Base-by-base conservation (phyloP, 108 stramenopile genomes). In the Conticribra guillardii region DNA sequence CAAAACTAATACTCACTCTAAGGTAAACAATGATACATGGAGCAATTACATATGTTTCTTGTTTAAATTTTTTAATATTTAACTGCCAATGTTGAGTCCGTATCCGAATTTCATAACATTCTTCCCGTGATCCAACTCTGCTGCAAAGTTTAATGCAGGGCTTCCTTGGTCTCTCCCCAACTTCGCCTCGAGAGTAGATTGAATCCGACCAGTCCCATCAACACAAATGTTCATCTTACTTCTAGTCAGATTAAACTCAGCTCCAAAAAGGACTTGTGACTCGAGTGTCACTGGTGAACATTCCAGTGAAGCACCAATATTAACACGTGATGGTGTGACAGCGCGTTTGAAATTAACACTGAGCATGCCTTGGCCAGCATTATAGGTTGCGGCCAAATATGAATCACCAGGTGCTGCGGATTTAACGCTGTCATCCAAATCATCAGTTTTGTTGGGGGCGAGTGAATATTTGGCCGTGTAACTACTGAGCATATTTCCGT, bases 51-150 rank as follows among this genome's bases (percentile, higher is more conserved):
- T 41, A 41, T 9, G 5, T 41, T 41, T 41, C 8, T 41, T 9
- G 37, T 5, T 41, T 51, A 4, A 51, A 22, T 19, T n/a, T n/a
- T 15, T 22, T 46, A 24, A 22, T 5, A 30, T 26, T 37, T 67
- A 77, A 31, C 61, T 58, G 21, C 80, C 91, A 84, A 95, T 91
- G 54, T 85, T 88, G 45, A 95, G 63, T 11, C 90, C 90, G 59
- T 95, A 95, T 23, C 94, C 94, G 70, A 95, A 95, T 50, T 60
- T 73, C 87, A 90, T 89, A 30, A 84, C 74, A 71, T 90, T 84
- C 66, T 87, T 86, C 21, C 76, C 52, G 74, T 91, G 91, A 71
- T 92, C 90, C 45, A 92, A 60, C 63, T 92, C 91, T 11, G 89
- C 94, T 53, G 79, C 66, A 52, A 95, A 87, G 34, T 72, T 72